phyloP scores from a whole-genome alignment of 345 rosid genomes.

The Camelina sativa region DNA sequence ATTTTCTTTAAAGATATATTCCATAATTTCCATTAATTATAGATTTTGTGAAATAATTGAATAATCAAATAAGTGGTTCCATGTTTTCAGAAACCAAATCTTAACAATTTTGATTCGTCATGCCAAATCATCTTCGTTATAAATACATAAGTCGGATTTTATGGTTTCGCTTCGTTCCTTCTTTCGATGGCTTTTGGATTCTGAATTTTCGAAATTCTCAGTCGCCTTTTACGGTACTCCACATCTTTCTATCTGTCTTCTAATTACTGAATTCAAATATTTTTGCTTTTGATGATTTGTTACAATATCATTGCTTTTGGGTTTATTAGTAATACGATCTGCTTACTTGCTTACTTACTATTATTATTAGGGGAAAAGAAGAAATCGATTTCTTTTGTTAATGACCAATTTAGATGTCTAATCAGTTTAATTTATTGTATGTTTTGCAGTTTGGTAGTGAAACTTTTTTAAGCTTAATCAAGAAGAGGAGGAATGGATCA shows the following conservation, averaged over 20 bases:
- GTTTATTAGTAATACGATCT: no score
- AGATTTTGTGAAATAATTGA: no score
- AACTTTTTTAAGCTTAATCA: background rate
- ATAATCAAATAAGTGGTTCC: slow-evolving; percentile 25
- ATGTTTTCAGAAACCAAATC: slow-evolving; percentile 1
- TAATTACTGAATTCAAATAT: no score
- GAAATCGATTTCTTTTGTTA: no score
- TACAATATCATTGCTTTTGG: no score
- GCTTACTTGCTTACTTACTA: no score
- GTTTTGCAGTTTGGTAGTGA: background rate
- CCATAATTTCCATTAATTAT: no score
- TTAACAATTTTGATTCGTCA: slow-evolving; percentile 8
- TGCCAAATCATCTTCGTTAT: slow-evolving; percentile 3
- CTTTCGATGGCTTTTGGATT: slow-evolving; percentile 3
- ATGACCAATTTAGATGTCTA: no score
- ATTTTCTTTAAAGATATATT: no score
- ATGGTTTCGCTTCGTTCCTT: slow-evolving; percentile 6
- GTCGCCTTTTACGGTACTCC: slow-evolving; percentile 19
- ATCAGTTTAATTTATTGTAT: no score
- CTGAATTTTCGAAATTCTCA: background rate
- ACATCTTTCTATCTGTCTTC: background rate
- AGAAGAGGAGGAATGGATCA: slow-evolving; percentile 12
- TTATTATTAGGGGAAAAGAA: no score
- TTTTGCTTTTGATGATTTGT: no score
- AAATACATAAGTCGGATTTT: background rate